Percentiles rank a stretch among this genome's conserved stretches.
Evolutionary conservation across 2,329 filamentous ascomycete species (phyloP).

Genomic region (Neophaeococcomyces mojaviensis): DNA sequence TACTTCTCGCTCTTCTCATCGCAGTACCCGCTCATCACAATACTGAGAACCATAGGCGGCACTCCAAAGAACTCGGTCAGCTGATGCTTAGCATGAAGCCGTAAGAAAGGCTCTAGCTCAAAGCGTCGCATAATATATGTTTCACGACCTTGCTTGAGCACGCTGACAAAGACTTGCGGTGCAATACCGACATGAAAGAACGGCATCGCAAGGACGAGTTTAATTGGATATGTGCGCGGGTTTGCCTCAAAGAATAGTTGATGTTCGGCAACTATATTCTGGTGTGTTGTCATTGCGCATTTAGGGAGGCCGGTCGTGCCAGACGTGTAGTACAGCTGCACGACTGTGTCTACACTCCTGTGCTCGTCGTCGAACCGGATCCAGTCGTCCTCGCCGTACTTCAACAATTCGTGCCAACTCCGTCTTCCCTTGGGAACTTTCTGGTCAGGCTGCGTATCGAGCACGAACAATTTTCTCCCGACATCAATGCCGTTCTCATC

Average conservation of each 20-base stretch:
- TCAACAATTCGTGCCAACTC: no score
- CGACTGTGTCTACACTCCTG: slow-evolving; percentile 34
- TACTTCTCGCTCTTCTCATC: slow-evolving; percentile 19
- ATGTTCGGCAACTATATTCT: slow-evolving; percentile 21
- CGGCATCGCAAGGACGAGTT: no score
- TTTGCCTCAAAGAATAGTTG: slow-evolving; percentile 23
- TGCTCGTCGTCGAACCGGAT: slow-evolving; percentile 26
- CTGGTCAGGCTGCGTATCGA: slow-evolving; percentile 29
- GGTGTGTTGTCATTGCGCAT: slow-evolving; percentile 51
- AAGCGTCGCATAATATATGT: slow-evolving; percentile 44
- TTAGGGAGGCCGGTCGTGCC: slow-evolving; percentile 57
- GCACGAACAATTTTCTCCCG: slow-evolving; percentile 34
- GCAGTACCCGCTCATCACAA: slow-evolving; percentile 22
- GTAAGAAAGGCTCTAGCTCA: slow-evolving; percentile 34
- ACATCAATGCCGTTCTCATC: slow-evolving; percentile 24
- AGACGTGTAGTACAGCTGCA: slow-evolving; percentile 66
- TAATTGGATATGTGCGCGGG: background rate
- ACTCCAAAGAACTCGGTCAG: slow-evolving; percentile 45
- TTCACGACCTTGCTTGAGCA: slow-evolving; percentile 38
- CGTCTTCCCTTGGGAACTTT: background rate
- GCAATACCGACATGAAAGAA: slow-evolving; percentile 40
- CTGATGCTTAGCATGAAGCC: slow-evolving; percentile 32
- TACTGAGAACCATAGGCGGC: slow-evolving; percentile 37
- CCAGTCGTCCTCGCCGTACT: slow-evolving; percentile 9
- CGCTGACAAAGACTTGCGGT: slow-evolving; percentile 39